Conservation (phyloP, 1,139 yeast genomes). For the Suhomyces bribrorum region DNA sequence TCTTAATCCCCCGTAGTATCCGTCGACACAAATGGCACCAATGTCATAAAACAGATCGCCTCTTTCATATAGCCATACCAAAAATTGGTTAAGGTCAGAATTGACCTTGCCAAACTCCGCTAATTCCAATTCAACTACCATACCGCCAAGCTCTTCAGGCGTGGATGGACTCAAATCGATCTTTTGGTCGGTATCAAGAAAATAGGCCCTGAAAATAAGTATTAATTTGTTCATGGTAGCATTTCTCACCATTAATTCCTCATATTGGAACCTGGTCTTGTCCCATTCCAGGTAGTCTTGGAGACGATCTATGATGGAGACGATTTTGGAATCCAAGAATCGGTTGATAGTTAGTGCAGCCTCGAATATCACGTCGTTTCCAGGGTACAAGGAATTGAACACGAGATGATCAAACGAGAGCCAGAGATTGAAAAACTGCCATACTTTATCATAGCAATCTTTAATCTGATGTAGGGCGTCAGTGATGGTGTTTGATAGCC, state of each 20-base stretch:
- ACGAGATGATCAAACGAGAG: slow-evolving; percentile 26
- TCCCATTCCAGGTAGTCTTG: neutral
- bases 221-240: slow-evolving; percentile 1
- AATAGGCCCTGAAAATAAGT: slow-evolving; percentile 8
- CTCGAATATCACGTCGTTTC: slow-evolving; percentile 33
- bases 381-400: slow-evolving; percentile 33
- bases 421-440: slow-evolving; percentile 28
- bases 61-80: slow-evolving; percentile 22
- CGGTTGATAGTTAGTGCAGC: slow-evolving; percentile 21
- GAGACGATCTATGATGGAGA: slow-evolving; percentile 3
- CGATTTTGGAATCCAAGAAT: slow-evolving; percentile 13
- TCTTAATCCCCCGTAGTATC: slow-evolving; percentile 14
- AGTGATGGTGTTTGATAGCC: slow-evolving; percentile 5
- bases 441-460: slow-evolving; percentile 13
- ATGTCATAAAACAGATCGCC: slow-evolving; percentile 10
- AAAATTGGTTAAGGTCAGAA: slow-evolving; percentile 20
- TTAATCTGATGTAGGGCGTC: slow-evolving; percentile 15
- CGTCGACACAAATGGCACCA: slow-evolving; percentile 15
- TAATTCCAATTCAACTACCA: neutral
- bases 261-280: slow-evolving; percentile 1
- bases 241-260: slow-evolving; percentile 4
- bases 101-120: neutral
- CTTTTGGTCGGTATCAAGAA: slow-evolving; percentile 9
- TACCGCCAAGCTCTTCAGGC: slow-evolving; percentile 6
- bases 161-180: slow-evolving; percentile 4